A percentile compares a stretch with the other conserved stretches of the same genome.
Evolutionary conservation across 2,329 filamentous ascomycete genomes (phyloP).

Genomic region (Ophiocordyceps camponoti-saundersi): DNA sequence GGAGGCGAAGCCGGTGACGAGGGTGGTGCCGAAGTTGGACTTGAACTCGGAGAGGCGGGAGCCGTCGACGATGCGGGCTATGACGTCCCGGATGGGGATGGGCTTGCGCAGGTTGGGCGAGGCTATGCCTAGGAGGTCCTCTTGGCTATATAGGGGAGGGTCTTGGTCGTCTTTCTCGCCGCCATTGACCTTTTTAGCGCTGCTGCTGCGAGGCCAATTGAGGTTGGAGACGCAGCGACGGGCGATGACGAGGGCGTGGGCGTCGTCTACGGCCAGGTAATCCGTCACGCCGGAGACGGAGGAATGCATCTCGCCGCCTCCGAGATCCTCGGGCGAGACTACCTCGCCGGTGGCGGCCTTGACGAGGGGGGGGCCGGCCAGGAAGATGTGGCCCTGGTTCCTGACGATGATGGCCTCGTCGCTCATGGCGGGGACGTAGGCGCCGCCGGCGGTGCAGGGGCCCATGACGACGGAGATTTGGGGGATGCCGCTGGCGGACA

Average conservation of each 20-base stretch:
- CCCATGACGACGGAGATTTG: constrained; percentile 96
- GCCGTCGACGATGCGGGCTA: constrained; percentile 82
- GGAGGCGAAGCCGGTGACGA: constrained; percentile 79
- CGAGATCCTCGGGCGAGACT: constrained; percentile 78
- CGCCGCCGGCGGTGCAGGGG: constrained; percentile 86
- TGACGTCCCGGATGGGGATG: constrained; percentile 75
- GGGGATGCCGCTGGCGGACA: constrained; percentile 77
- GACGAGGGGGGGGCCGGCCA: constrained; percentile 84
- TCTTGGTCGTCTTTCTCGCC: constrained; percentile 3
- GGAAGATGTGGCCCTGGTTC: constrained; percentile 92
- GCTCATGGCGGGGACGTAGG: constrained; percentile 93
- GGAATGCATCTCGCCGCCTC: constrained; percentile 77
- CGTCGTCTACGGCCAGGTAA: constrained; percentile 86
- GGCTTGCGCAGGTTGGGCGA: constrained; percentile 78
- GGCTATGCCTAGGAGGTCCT: constrained; percentile 75
- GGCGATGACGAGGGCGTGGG: constrained; percentile 75
- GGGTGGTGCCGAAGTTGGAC: constrained; percentile 69
- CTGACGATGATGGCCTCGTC: constrained; percentile 95
- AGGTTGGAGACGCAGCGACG: constrained; percentile 73
- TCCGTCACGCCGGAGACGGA: constrained; percentile 87
- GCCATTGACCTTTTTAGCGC: constrained; percentile 39
- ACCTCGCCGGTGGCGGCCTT: constrained; percentile 92
- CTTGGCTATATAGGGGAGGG: constrained; percentile 64
- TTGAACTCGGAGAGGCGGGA: constrained; percentile 91
- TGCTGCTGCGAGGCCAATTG: constrained; percentile 60